Base-by-base conservation (phyloP, 805 yeast genomes). In the Myxozyma mucilagina region DNA sequence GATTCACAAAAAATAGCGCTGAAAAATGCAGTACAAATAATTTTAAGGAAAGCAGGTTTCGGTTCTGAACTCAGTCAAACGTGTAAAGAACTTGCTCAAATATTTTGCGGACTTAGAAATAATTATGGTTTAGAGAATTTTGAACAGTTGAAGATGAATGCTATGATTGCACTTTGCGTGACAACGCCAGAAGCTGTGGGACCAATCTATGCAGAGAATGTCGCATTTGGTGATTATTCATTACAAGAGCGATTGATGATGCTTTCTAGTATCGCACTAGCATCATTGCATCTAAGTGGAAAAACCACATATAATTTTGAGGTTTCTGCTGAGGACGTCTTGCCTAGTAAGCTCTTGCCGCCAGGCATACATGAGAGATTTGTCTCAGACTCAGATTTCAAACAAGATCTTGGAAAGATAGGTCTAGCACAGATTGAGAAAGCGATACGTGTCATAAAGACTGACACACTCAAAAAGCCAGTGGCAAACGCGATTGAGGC, bases 171-270 rank as follows among this genome's bases (percentile, higher is more conserved):
- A 1, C 77, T 90, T 0, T 75, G 89, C 16, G 85, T 82, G 0
- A 76, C 85, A 0, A 78, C 78, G 51, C 84, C 90, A 0, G 69
- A 75, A 0, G 77, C 79, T 32, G 70, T 85, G 0, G 63, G 71
- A 56, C 65, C 73, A 0, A 68, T 71, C 9, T 67, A 74, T 6
- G 68, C 76, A 6, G 73, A 82, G 44, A 70, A 76, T 32, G 71
- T 86, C 16, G 75, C 91, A 16, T 75, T 83, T 39, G 78, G 80
- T 0, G 99, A 93, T 69, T 84, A 87, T 63, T 90, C 96, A 0
- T 72, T 94, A 18, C 94, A 88, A 63, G 92, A 87, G 61, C 74
- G 98, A 51, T 78, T 92, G 74, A 75, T 82, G 34, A 77, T 92
- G 8, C 72, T 94, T 18, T 83, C 92, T 4, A 76, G 89, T 0